Percentiles rank a stretch among this genome's conserved stretches.
These are phyloP conservation scores for Triadica sebifera DNA, from an alignment of 345 rosid genomes.

Conservation along the genomic window DNA sequence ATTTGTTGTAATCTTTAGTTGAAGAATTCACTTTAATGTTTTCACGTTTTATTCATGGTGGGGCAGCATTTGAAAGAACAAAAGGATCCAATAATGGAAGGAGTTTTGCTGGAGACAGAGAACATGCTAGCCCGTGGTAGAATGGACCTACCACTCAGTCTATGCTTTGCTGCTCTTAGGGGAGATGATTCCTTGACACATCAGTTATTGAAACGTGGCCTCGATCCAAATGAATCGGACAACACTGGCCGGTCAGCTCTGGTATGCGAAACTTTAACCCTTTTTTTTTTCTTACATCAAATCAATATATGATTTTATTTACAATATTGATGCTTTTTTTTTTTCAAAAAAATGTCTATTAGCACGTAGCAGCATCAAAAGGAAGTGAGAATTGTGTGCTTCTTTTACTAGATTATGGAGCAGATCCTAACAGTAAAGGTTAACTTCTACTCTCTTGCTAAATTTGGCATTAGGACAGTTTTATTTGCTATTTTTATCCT, in stretches of 20 bases:
- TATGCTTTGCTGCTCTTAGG: slow-evolving; percentile 37
- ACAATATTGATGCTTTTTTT: background rate
- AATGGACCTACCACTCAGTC: slow-evolving; percentile 73
- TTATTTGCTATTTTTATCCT: background rate
- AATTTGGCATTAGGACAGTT: background rate
- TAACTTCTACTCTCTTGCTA: slow-evolving; percentile 15
- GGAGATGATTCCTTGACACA: slow-evolving; percentile 27
- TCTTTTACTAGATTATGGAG: slow-evolving; percentile 62
- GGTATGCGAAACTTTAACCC: slow-evolving; percentile 9
- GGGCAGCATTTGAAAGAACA: slow-evolving; percentile 60
- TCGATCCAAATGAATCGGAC: slow-evolving; percentile 35
- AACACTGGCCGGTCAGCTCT: slow-evolving; percentile 29
- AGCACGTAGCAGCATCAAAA: slow-evolving; percentile 87
- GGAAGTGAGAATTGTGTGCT: slow-evolving; percentile 73
- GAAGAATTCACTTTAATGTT: background rate
- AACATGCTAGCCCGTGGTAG: slow-evolving; percentile 75
- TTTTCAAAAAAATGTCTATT: slow-evolving; percentile 5
- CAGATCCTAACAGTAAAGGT: slow-evolving; percentile 76
- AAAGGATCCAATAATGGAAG: slow-evolving; percentile 66
- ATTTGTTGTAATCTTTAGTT: background rate
- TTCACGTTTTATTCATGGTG: background rate
- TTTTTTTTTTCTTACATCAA: background rate
- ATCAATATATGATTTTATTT: background rate
- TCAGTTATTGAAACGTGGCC: slow-evolving; percentile 27
- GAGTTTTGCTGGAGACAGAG: slow-evolving; percentile 63